These are phyloP conservation scores for Globisporangium radiosum DNA, from an alignment of 352 stramenopile genomes.

Conservation along the genomic window DNA sequence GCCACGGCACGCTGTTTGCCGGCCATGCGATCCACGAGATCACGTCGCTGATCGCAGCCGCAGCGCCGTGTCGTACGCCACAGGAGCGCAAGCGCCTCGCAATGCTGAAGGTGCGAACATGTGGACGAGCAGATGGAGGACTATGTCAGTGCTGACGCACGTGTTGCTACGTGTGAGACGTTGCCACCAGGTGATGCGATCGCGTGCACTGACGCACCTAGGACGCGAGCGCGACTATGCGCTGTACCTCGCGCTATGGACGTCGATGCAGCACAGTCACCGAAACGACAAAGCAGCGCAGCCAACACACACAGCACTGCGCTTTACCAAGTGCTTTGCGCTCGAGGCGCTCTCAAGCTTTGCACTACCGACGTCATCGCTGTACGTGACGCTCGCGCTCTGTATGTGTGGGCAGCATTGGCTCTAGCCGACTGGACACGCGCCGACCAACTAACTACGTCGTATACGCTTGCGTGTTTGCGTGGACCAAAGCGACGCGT, in stretches of 20 bases:
- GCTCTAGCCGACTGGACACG: too few species aligned
- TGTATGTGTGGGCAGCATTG: not conserved
- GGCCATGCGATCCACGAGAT: conserved; percentile 48
- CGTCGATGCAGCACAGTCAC: conserved; percentile 9
- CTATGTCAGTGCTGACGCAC: too few species aligned
- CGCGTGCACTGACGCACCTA: conserved; percentile 46
- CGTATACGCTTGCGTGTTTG: not conserved
- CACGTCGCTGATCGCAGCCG: conserved; percentile 25
- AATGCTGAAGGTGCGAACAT: conserved; percentile 40
- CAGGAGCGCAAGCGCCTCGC: conserved; percentile 52
- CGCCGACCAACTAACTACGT: not conserved
- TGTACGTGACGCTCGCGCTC: conserved; percentile 4
- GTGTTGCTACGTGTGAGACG: not conserved
- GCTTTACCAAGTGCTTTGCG: conserved; percentile 8
- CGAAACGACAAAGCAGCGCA: not conserved
- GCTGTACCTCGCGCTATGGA: conserved; percentile 52
- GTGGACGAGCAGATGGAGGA: not conserved
- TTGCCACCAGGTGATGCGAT: conserved; percentile 56
- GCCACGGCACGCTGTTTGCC: conserved; percentile 54
- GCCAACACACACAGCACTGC: not conserved
- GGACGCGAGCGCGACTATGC: conserved; percentile 62
- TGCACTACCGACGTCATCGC: not conserved
- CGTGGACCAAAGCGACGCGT: conserved; percentile 18
- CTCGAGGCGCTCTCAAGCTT: conserved; percentile 5
- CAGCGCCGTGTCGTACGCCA: conserved; percentile 26